These are phyloP conservation scores for Articulospora tetracladia DNA, from an alignment of 495 filamentous ascomycete species.

Conservation along the genomic window DNA sequence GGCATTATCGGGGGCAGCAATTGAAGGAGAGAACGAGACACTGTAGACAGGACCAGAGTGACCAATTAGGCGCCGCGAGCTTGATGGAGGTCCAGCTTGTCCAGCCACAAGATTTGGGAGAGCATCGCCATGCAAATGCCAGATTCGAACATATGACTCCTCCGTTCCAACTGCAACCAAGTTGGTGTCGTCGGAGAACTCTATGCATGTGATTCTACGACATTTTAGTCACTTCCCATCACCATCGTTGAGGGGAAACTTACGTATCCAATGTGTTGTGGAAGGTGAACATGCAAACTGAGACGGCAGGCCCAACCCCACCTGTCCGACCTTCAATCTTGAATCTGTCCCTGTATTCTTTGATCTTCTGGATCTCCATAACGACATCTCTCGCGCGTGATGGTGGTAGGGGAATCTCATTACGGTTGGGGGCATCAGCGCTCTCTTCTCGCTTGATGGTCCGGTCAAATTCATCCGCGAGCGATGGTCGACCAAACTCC, in stretches of 20 bases:
- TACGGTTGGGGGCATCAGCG: constrained; percentile 72
- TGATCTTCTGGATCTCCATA: constrained; percentile 92
- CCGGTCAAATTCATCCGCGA: constrained; percentile 74
- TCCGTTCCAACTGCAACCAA: constrained; percentile 82
- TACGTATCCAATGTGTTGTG: constrained; percentile 92
- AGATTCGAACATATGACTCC: constrained; percentile 93
- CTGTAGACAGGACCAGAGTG: constrained; percentile 87
- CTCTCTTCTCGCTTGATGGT: constrained; percentile 87
- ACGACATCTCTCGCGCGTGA: constrained; percentile 83
- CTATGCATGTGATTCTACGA: constrained; percentile 77
- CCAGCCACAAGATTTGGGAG: constrained; percentile 37
- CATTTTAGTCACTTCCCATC: neutral
- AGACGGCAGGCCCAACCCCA: constrained; percentile 74
- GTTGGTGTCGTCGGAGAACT: constrained; percentile 85
- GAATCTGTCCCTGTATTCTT: constrained; percentile 87
- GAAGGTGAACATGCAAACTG: constrained; percentile 93
- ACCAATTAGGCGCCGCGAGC: constrained; percentile 79
- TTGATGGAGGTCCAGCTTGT: constrained; percentile 38
- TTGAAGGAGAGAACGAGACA: constrained; percentile 84
- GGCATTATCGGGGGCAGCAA: constrained; percentile 39
- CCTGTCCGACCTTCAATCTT: constrained; percentile 75
- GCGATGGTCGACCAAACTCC: constrained; percentile 50
- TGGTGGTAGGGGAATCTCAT: constrained; percentile 78
- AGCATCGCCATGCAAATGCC: constrained; percentile 77
- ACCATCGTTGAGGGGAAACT: constrained; percentile 25